Conservation (phyloP, 176 grass and related monocot species). For the Bolboschoenus planiculmis region DNA sequence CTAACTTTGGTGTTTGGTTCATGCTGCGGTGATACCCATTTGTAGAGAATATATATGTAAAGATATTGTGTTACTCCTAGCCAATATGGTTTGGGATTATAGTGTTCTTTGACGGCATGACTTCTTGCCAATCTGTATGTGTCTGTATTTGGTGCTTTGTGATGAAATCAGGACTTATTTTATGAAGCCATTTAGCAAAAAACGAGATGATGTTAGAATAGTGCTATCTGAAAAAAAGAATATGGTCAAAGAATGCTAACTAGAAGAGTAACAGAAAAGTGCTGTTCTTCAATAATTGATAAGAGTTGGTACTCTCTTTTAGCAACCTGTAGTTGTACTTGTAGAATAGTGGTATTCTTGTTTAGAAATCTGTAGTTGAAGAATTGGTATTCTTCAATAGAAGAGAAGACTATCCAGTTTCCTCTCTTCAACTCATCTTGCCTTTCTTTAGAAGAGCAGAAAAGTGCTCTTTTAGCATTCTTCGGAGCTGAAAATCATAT, state of each 20-base stretch:
- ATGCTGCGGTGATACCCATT: slow-evolving; percentile 44
- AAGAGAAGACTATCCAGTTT: too few relatives aligned
- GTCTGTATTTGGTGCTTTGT: not conserved
- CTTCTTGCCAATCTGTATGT: not conserved
- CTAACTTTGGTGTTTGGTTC: slow-evolving; percentile 20
- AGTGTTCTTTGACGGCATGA: slow-evolving; percentile 12
- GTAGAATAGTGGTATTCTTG: not conserved
- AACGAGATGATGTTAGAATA: not conserved
- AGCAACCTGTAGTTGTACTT: not conserved
- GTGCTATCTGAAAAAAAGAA: not conserved
- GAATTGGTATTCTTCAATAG: not conserved
- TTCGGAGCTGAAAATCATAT: not conserved
- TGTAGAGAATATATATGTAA: slow-evolving; percentile 80
- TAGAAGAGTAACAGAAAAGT: not conserved
- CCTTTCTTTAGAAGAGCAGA: not conserved
- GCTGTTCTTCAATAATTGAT: not conserved
- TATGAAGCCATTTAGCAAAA: not conserved
- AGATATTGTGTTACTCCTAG: slow-evolving; percentile 34
- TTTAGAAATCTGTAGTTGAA: not conserved
- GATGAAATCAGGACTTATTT: not conserved
- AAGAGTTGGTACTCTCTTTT: not conserved
- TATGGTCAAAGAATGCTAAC: not conserved
- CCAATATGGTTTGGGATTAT: slow-evolving; percentile 12
- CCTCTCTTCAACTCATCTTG: not conserved
- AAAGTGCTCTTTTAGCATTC: not conserved